Base-by-base conservation (phyloP, 176 grass and related monocot species). In the Carex scoparia region DNA sequence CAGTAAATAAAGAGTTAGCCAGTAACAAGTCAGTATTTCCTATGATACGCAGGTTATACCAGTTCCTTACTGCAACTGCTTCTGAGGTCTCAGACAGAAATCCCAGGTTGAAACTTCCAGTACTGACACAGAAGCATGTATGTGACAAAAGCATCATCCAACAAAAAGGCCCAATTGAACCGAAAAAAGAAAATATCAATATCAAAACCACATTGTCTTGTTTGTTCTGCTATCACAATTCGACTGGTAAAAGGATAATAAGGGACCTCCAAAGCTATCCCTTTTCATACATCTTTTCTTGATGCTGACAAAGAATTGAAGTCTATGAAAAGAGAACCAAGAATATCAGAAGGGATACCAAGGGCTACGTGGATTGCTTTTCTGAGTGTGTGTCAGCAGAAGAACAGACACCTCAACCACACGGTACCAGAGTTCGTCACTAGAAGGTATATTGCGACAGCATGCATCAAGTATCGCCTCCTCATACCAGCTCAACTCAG, bases 401-500 rank as follows among this genome's bases (percentile, higher is more conserved):
- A 94, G 46, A 85, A 95, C 93, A 77, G 93, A 95, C 32, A 95
- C 70, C 83, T 95, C 91, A 88, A 94, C 66, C 76, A 88, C 81
- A 15, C 0, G 84, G 83, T 90, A 80, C 96, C 96, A 95, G 73
- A 95, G 63, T 60, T 98, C 91, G 84, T 95, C 93, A 31, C 79
- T 87, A 1, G 83, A 83, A 87, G 93, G 85, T 80, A 98, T 95
- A 84, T 93, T 98, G 53, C 86, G 74, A 65, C 90, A 92, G 72
- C 89, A 95, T 1, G 88, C 96, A 71, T 98, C 93, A 69, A 98
- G 93, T 78, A 98, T 76, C 56, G 93, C 93, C 79, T 92, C 96
- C 89, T 95, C 96, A 53, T 89, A 98, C 83, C 90, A 84, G 91
- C 87, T 94, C 89, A 98, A 85, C 55, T 98, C 93, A 2, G 89